Conservation (phyloP, 164 flowering plant species). For the Warburgia ugandensis region DNA sequence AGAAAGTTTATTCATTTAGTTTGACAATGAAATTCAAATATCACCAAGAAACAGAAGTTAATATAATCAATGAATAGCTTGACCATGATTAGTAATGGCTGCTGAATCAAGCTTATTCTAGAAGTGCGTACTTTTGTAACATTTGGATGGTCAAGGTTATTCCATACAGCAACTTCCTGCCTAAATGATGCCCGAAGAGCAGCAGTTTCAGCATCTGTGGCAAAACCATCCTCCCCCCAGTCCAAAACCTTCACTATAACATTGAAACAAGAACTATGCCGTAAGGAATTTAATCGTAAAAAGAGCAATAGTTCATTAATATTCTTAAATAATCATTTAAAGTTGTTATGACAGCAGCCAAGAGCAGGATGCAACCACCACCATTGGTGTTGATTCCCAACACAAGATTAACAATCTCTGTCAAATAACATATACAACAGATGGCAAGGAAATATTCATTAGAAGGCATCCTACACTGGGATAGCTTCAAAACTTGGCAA, state of each 20-base stretch:
- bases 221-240: constrained; percentile 92
- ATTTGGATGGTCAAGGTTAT: constrained; percentile 93
- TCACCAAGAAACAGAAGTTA: neutral
- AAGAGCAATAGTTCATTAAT: too few species aligned
- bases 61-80: neutral
- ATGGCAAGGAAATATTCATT: too few species aligned
- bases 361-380: too few species aligned
- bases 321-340: too few species aligned
- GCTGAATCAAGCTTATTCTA: neutral
- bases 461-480: too few species aligned
- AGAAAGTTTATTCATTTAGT: neutral
- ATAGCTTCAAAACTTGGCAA: too few species aligned
- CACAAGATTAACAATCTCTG: too few species aligned
- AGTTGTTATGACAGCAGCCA: too few species aligned
- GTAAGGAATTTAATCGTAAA: too few species aligned
- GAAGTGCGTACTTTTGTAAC: constrained; percentile 67
- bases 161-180: constrained; percentile 97
- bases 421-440: too few species aligned
- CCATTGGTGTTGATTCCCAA: too few species aligned
- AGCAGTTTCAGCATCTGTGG: constrained; percentile 72
- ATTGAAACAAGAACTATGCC: neutral
- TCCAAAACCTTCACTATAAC: constrained; percentile 78
- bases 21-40: neutral
- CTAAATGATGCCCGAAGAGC: constrained; percentile 67
- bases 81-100: neutral